phyloP scores from a whole-genome alignment of 2,329 filamentous ascomycete species.

The Nigrospora osmanthi region DNA sequence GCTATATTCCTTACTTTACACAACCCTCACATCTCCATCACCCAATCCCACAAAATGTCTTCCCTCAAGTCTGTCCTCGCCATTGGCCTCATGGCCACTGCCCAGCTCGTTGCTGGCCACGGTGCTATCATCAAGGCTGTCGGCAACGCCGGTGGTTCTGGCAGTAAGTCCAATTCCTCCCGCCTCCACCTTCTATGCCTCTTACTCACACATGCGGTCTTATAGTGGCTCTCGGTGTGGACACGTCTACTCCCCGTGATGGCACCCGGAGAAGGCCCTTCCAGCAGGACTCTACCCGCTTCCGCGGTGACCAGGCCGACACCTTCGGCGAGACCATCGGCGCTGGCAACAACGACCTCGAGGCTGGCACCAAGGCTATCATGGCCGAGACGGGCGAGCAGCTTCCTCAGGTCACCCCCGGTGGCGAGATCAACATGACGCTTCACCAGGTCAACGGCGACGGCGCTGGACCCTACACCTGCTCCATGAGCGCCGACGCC shows the following conservation, averaged over 20 bases:
- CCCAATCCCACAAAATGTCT: conserved; percentile 12
- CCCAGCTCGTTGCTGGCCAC: conserved; percentile 52
- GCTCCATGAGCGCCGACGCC: conserved; percentile 55
- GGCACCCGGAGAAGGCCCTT: conserved; percentile 53
- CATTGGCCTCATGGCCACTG: conserved; percentile 43
- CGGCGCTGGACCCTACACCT: conserved; percentile 57
- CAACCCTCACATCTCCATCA: neutral
- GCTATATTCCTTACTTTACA: conserved; percentile 7
- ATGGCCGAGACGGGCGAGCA: conserved; percentile 46
- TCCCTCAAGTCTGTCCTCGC: conserved; percentile 20
- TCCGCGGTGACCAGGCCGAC: conserved; percentile 43
- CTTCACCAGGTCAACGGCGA: conserved; percentile 62
- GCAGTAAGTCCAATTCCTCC: conserved; percentile 25
- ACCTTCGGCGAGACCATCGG: conserved; percentile 52
- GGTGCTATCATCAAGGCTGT: conserved; percentile 50
- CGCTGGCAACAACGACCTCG: conserved; percentile 46
- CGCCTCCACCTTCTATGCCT: neutral
- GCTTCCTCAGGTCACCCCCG: conserved; percentile 51
- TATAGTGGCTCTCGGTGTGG: conserved; percentile 36
- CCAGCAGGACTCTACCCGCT: conserved; percentile 57
- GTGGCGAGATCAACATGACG: conserved; percentile 52
- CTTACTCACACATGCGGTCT: conserved; percentile 1
- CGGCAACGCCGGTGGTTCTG: conserved; percentile 49
- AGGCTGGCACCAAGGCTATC: conserved; percentile 48
- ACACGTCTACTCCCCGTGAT: conserved; percentile 50